Conservation (phyloP, 2,329 filamentous ascomycete species). For the Fusarium zealandicum region DNA sequence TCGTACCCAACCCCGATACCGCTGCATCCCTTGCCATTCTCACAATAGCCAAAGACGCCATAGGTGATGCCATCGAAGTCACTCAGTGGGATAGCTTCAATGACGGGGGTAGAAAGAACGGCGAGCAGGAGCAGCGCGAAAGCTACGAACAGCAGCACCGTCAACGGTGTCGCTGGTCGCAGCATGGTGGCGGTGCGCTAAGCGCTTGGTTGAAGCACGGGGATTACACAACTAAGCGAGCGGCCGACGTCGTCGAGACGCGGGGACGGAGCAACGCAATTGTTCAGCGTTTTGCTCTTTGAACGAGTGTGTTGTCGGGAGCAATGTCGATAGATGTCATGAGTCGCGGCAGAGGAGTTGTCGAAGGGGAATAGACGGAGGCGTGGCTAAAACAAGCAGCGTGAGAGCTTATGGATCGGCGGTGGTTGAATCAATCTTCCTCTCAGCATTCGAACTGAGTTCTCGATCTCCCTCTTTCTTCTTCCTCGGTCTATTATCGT, state of each 20-base stretch:
- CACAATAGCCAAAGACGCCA: constrained; percentile 92
- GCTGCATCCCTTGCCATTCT: constrained; percentile 67
- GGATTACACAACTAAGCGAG: constrained; percentile 17
- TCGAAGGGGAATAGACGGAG: neutral
- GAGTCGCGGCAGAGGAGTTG: constrained; percentile 6
- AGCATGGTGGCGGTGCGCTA: constrained; percentile 68
- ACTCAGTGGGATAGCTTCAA: constrained; percentile 84
- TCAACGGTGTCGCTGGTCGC: constrained; percentile 89
- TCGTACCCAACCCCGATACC: constrained; percentile 84
- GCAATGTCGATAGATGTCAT: constrained; percentile 18
- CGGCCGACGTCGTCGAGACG: constrained; percentile 38
- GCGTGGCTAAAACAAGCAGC: neutral
- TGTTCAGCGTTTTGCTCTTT: constrained; percentile 5
- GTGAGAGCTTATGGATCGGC: neutral
- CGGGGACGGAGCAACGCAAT: constrained; percentile 16
- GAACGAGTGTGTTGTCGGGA: constrained; percentile 4
- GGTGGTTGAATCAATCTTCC: constrained; percentile 1
- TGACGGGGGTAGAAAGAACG: constrained; percentile 89
- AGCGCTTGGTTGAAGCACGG: constrained; percentile 18
- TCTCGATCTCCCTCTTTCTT: neutral
- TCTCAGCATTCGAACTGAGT: constrained; percentile 2
- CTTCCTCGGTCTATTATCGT: neutral
- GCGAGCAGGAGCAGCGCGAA: constrained; percentile 87
- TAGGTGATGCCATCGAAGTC: constrained; percentile 79
- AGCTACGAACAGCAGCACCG: constrained; percentile 82